Base-by-base conservation (phyloP, 345 rosid species). In the Syzygium aqueum region DNA sequence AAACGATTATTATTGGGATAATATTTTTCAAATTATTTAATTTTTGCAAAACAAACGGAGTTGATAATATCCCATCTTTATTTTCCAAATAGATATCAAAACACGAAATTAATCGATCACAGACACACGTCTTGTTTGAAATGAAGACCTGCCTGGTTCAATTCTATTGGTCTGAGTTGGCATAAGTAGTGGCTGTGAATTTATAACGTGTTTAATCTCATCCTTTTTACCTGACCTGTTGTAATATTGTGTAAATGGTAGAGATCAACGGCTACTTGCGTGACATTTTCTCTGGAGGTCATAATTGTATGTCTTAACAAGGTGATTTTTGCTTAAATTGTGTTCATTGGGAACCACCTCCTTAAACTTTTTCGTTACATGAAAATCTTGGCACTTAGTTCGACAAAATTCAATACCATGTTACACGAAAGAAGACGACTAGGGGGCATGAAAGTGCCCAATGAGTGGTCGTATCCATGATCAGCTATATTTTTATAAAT, bases 381-480 rank as follows among this genome's bases (percentile, higher is more conserved):
- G 73, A 61, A 61, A n/a, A 61, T n/a, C 19, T 61, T 1, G 4
- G 33, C 5, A 33, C 16, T 61, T 61, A n/a, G 33, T n/a, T 61
- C 17, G n/a, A 61, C 16, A n/a, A 6, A 61, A 33, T 61, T 61
- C 33, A n/a, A 27, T 0, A n/a, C 12, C 13, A 27, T n/a, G 33
- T 61, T 14, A n/a, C n/a, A 27, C 8, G 0, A 61, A 61, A 61
- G 73, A 27, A 13, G 33, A 61, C n/a, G 5, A n/a, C 6, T n/a
- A n/a, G 73, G 12, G 8, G 33, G 37, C 37, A 61, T 0, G 17
- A 3, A 61, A 3, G 2, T 61, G 0, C 19, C 0, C 1, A 0
- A 61, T 2, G 1, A 61, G n/a, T 61, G 3, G 4, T n/a, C 7
- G 33, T n/a, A 33, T 0, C 11, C 73, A n/a, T 61, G 19, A 61